Evolutionary conservation across 2,329 filamentous ascomycete genomes (phyloP).

Genomic region (Coniosporium tulheliwenetii): DNA sequence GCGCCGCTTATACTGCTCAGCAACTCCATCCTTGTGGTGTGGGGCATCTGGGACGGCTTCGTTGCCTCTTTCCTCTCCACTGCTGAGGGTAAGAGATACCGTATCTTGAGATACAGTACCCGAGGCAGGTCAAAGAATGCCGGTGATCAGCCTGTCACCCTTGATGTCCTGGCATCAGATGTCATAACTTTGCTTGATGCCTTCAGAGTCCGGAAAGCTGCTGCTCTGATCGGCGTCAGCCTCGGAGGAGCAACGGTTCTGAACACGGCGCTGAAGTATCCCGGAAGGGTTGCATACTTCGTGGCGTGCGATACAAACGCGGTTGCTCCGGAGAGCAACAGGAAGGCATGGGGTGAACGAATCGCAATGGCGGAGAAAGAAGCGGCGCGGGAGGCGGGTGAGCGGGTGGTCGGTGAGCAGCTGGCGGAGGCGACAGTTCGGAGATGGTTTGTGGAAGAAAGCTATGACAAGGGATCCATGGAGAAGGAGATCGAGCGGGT

Average conservation of each 20-base stretch:
- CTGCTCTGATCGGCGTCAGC: conserved; percentile 59
- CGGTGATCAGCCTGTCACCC: conserved; percentile 27
- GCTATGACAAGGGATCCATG: conserved; percentile 36
- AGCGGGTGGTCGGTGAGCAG: conserved; percentile 41
- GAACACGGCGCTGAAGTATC: conserved; percentile 53
- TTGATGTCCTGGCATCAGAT: conserved; percentile 55
- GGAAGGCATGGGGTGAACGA: conserved; percentile 64
- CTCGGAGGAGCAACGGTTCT: conserved; percentile 69
- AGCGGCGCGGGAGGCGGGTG: conserved; percentile 20
- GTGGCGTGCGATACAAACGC: conserved; percentile 69
- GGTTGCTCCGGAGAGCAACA: conserved; percentile 56
- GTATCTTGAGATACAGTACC: conserved; percentile 61
- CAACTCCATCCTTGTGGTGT: conserved; percentile 67
- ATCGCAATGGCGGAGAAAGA: conserved; percentile 46
- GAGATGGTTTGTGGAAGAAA: conserved; percentile 54
- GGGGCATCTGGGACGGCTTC: conserved; percentile 69
- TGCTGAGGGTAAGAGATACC: conserved; percentile 44
- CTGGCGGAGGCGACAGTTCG: conserved; percentile 57
- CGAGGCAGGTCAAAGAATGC: conserved; percentile 45
- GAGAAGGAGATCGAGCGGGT: conserved; percentile 41
- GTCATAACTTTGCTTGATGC: conserved; percentile 50
- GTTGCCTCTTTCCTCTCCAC: conserved; percentile 42
- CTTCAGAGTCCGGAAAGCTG: conserved; percentile 51
- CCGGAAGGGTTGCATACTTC: conserved; percentile 42
- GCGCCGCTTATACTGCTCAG: conserved; percentile 61